Base-by-base conservation (phyloP, 441 rosid species). In the Populus hybrid region DNA sequence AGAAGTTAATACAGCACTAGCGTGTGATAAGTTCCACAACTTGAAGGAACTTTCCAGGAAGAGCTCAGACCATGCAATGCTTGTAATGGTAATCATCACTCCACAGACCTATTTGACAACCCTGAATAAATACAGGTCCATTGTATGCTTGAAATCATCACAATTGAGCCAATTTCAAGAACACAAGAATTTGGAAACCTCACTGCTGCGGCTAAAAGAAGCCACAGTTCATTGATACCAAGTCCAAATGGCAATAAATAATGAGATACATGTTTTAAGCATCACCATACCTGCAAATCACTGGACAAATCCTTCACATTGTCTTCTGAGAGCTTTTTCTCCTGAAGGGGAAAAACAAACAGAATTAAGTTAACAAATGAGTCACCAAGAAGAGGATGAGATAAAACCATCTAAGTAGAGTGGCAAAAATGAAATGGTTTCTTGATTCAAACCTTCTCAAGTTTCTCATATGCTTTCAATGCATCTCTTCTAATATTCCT, bases 401-500 rank as follows among this genome's bases (percentile, higher is more conserved):
- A 42, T 14, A 26, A 67, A 30, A 75, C 40, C 40, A 40, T 40
- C 63, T 3, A 68, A 35, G 61, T 40, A 59, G n/a, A 53, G 53
- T 67, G 38, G 8, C 46, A 67, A 34, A 46, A 19, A 34, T 19
- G 30, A 63, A 46, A 46, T 18, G 35, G 35, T 10, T 32, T 57
- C 75, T 70, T 18, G 38, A 67, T 70, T 59, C 75, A 70, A 68
- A 88, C 98, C 97, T 94, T 94, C 86, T 94, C 92, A 70, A 92
- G 97, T 81, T 89, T 94, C 73, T 94, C 98, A 78, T 91, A 94
- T 75, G 97, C 89, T 83, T 91, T 94, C 82, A 91, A 76, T 65
- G 93, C 95, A 82, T 94, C 98, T 83, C 98, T 90, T 87, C 98
- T 88, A 81, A 94, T 89, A 87, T 92, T 94, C 81, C 98, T 89